Evolutionary conservation across 2,329 filamentous ascomycete species (phyloP), one percentile per base, ranked within the genome.

Genomic region (Lasiodiplodia hormozganensis): DNA sequence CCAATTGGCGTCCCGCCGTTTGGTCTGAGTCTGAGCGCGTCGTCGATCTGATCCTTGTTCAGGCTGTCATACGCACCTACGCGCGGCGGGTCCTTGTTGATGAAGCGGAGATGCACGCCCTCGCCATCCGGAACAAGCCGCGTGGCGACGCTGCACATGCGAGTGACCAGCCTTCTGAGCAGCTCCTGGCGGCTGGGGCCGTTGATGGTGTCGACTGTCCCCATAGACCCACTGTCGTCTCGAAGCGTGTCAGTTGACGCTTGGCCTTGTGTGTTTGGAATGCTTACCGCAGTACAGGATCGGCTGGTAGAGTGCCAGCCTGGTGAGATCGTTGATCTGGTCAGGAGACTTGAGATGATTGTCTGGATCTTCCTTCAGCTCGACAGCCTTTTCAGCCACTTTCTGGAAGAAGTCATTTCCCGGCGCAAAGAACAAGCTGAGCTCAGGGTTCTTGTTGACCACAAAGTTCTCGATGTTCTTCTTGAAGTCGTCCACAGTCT

Each of bases 171-270:
- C 6, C n/a, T 23, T 23, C n/a, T 1, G 0, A 23, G n/a, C 47
- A 51, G 21, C 47, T 51, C 6, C 21, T 51, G 47, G 6, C 47
- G 47, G 21, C 6, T 51, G 5, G 47, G 47, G 11, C 47, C 47
- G 8, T 21, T 4, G 0, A 0, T 1, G 0, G 21, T 14, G 47
- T 51, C 47, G 0, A 11, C n/a, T 2, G 1, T 0, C 6, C 7
- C 11, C 47, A 51, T 51, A 1, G 47, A 51, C 11, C n/a, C 18
- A 23, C 47, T 51, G 1, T 51, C 47, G 4, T 51, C 47, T 51
- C n/a, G 6, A 23, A 1, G 16, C 3, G 3, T 21, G 47, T 51
- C 7, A 51, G 47, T 18, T 14, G 1, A 11, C 10, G 47, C 2
- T 10, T 7, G n/a, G n/a, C n/a, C n/a, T n/a, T n/a, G n/a, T n/a